A percentile compares a stretch with the other conserved stretches of the same genome.
Conservation (phyloP, 2,329 filamentous ascomycete genomes). For the Aspergillus fumigatus region DNA sequence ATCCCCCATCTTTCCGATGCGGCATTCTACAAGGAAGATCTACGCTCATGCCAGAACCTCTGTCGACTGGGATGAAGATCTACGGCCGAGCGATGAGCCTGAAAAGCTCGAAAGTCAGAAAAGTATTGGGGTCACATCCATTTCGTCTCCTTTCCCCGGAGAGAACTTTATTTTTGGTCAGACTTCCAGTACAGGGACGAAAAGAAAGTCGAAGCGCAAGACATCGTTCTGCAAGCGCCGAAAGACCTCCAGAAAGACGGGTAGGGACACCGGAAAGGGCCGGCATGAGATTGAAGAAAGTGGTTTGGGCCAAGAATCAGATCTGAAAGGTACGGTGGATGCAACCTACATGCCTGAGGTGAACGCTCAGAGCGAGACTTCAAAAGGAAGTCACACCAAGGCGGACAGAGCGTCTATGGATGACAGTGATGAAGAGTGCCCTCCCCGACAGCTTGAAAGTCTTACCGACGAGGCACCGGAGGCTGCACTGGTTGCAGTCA, state of each 20-base stretch:
- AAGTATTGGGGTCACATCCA: constrained; percentile 7
- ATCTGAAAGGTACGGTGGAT: neutral
- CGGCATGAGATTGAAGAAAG: neutral
- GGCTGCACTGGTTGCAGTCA: neutral
- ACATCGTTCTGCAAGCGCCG: neutral
- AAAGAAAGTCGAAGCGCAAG: constrained; percentile 3
- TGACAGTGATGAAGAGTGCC: neutral
- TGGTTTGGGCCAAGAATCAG: neutral
- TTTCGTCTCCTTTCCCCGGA: constrained; percentile 13
- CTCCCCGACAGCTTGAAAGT: neutral
- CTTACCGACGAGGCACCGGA: neutral
- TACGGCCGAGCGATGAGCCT: constrained; percentile 22
- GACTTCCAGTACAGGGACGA: neutral
- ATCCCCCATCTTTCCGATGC: constrained; percentile 12
- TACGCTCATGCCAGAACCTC: constrained; percentile 13
- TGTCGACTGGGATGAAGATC: constrained; percentile 30
- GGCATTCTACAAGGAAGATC: constrained; percentile 13
- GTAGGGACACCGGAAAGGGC: neutral
- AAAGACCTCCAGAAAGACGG: neutral
- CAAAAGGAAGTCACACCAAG: neutral
- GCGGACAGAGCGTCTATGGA: neutral
- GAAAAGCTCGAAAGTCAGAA: neutral
- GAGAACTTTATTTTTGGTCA: constrained; percentile 1
- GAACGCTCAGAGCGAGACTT: neutral
- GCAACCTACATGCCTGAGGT: neutral